Base-by-base conservation (phyloP, 768 basidiomycete species). In the Piloderma croceum region DNA sequence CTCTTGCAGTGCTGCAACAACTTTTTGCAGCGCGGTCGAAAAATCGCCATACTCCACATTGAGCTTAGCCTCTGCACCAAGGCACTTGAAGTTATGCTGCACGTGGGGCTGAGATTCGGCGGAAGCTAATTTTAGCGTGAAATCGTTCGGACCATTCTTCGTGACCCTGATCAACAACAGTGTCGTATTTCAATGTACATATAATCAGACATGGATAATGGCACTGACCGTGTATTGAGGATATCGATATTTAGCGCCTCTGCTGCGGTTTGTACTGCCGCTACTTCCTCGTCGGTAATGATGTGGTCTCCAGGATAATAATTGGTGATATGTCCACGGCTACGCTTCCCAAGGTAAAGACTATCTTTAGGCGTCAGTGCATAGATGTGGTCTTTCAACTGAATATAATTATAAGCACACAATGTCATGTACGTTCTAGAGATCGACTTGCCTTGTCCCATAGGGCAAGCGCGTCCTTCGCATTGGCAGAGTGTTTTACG, bases 341-440 rank as follows among this genome's bases (percentile, higher is more conserved):
- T 69, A 32, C 81, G 83, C 57, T 91, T 90, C 38, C 90, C 90
- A 47, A 93, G 83, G 58, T 75, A 81, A 42, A 89, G 69, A 37
- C 71, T 75, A 1, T 71, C 59, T 54, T 86, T 81, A 2, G 90
- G 89, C 19, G 62, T 53, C 10, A 70, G 50, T 3, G 80, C 66
- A 57, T 90, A 92, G 32, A 92, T 84, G 54, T 87, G 77, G 1
- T 72, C 77, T 58, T 78, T 78, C 48, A 91, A 64, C 83, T 90
- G 49, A 2, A 51, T 25, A 27, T 3, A 7, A 13, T 18, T 42
- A 31, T 34, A 21, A 42, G 20, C 20, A 21, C 23, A 41, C 41
- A 32, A 24, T 31, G 47, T 42, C 7, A 24, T 20, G 31, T 31
- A 23, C 33, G 12, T 24, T 29, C 40, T 39, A 40, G 21, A 32